These are phyloP conservation scores for Cladosporium phlei DNA, from an alignment of 2,329 filamentous ascomycete genomes.

Conservation along the genomic window DNA sequence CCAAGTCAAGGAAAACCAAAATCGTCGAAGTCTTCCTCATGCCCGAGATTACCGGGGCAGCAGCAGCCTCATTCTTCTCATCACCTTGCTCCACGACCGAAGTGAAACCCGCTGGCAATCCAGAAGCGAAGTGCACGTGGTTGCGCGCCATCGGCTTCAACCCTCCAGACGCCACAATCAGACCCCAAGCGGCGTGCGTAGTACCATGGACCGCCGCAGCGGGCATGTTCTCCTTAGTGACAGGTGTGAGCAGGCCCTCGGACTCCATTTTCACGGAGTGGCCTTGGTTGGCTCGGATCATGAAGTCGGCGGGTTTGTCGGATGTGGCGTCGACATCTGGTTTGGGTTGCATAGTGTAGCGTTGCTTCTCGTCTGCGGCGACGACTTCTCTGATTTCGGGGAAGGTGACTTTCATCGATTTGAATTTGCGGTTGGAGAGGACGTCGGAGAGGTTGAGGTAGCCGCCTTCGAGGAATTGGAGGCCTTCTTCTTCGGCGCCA, in stretches of 20 bases:
- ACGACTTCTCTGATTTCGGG: slow-evolving; percentile 68
- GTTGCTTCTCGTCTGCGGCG: slow-evolving; percentile 77
- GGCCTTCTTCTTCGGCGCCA: slow-evolving; percentile 55
- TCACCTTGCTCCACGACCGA: slow-evolving; percentile 28
- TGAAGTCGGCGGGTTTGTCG: slow-evolving; percentile 60
- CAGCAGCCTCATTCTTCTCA: slow-evolving; percentile 5
- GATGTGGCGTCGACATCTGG: slow-evolving; percentile 22
- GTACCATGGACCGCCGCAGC: slow-evolving; percentile 74
- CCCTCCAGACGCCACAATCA: slow-evolving; percentile 71
- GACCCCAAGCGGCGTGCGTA: slow-evolving; percentile 72
- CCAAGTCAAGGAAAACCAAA: slow-evolving; percentile 74
- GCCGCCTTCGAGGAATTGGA: slow-evolving; percentile 55
- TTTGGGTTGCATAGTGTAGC: slow-evolving; percentile 70
- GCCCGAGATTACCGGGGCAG: slow-evolving; percentile 57
- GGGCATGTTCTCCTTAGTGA: slow-evolving; percentile 49
- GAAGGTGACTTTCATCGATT: slow-evolving; percentile 67
- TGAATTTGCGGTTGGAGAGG: slow-evolving; percentile 57
- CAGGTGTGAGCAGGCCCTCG: slow-evolving; percentile 63
- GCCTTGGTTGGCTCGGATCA: slow-evolving; percentile 94
- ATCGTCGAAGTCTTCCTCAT: slow-evolving; percentile 53
- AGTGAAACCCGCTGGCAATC: slow-evolving; percentile 51
- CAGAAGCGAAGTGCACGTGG: slow-evolving; percentile 85
- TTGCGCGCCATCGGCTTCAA: slow-evolving; percentile 76
- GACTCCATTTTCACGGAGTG: slow-evolving; percentile 76
- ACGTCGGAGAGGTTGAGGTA: slow-evolving; percentile 58